These are phyloP conservation scores for Sesbania bispinosa DNA, from an alignment of 306 rosid species.

Conservation along the genomic window DNA sequence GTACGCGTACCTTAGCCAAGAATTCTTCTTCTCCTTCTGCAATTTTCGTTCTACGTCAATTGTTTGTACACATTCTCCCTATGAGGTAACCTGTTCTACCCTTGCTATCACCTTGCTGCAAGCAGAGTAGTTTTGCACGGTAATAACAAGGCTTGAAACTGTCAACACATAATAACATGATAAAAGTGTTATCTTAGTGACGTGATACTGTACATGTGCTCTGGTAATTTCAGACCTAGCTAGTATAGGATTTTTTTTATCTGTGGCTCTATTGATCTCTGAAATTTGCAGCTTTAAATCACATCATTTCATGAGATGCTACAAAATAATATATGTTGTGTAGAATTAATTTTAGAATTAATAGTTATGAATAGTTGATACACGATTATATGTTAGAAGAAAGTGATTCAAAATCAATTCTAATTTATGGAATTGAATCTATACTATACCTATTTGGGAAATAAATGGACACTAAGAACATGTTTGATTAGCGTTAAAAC, in stretches of 20 bases:
- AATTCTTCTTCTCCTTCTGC: too few species aligned
- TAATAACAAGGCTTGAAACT: constrained; percentile 12
- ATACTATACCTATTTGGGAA: too few species aligned
- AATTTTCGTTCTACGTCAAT: too few species aligned
- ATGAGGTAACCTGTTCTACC: neutral
- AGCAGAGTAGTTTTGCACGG: neutral
- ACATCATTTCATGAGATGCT: constrained; percentile 21
- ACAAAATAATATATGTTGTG: too few species aligned
- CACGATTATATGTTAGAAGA: too few species aligned
- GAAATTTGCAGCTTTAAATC: constrained; percentile 27
- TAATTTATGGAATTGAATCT: too few species aligned
- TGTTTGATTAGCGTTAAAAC: too few species aligned
- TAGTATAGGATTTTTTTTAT: constrained; percentile 32
- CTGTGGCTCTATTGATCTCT: constrained; percentile 18
- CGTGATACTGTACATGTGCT: constrained; percentile 21
- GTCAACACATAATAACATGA: neutral
- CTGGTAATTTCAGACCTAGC: constrained; percentile 1
- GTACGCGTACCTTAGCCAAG: too few species aligned
- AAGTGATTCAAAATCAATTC: too few species aligned
- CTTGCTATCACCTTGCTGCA: neutral
- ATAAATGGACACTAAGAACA: too few species aligned
- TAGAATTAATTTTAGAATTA: too few species aligned
- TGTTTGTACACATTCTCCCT: neutral
- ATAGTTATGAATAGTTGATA: too few species aligned
- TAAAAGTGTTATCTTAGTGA: constrained; percentile 19